Evolutionary conservation across 2,329 filamentous ascomycete genomes (phyloP), one percentile per base, ranked within the genome.

Genomic region (Aureobasidium zeae): DNA sequence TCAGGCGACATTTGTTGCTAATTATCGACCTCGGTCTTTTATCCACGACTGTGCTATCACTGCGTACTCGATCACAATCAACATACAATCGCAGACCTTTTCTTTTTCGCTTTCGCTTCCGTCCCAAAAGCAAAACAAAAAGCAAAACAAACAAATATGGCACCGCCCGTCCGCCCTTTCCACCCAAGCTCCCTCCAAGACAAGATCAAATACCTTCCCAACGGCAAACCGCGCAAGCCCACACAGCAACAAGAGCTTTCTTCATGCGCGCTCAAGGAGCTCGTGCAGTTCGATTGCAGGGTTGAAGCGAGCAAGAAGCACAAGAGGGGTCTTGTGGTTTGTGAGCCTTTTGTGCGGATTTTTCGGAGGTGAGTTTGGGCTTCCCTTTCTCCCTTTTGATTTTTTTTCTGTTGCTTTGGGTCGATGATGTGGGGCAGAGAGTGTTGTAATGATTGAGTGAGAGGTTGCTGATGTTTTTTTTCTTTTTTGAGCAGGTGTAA

Each of bases 251-350:
- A 37, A 9, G 63, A 73, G 22, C 63, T 81, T 5, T 57, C 63
- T 43, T 62, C 73, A 37, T 81, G 77, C 57, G 60, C 69, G 45
- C 60, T 81, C 29, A 65, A 74, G 51, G 74, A 80, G 56, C 59
- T 81, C 59, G 62, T 75, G 34, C 77, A 82, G 61, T 81, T 79
- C 55, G 70, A 70, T 19, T 82, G 78, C 60, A 69, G 76, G 55
- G 61, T 76, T 8, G 63, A 69, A 7, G 59, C 64, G 25, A 62
- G 66, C 39, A 58, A 57, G 32, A 60, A 66, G 24, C 29, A 44
- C 31, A 44, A 35, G 21, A 54, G 61, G 38, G 63, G 66, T 3
- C 60, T 63, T 2, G 60, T 73, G 19, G 57, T 73, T 4, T 80
- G 77, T 53, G 63, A 70, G 56, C 72, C 73, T n/a, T 61, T 80